Percentiles rank a stretch among this genome's conserved stretches.
Conservation (phyloP, 2,329 filamentous ascomycete species). For the Fusarium sulawesiense region DNA sequence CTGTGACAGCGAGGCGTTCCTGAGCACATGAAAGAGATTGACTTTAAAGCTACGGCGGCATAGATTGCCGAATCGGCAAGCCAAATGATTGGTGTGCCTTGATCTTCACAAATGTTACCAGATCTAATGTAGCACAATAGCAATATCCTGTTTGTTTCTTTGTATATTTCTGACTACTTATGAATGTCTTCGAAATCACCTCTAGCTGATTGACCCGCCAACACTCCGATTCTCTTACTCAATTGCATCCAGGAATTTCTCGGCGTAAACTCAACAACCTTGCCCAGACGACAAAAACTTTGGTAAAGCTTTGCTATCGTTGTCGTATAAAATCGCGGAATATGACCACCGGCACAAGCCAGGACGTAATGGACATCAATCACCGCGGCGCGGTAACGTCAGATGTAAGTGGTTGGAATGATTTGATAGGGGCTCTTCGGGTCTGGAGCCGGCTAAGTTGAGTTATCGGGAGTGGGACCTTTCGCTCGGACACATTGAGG, state of each 20-base stretch:
- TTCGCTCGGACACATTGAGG: constrained; percentile 13
- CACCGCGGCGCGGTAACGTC: constrained; percentile 30
- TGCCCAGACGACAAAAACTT: constrained; percentile 11
- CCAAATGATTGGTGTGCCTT: constrained; percentile 10
- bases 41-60: constrained; percentile 2
- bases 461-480: constrained; percentile 19
- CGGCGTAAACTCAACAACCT: constrained; percentile 13
- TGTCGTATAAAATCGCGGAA: constrained; percentile 38
- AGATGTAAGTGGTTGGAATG: constrained; percentile 12
- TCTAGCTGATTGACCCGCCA: background rate
- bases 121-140: too few relatives aligned
- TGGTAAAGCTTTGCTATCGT: constrained; percentile 18
- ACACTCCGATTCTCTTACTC: constrained; percentile 11
- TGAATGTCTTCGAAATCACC: background rate
- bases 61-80: constrained; percentile 13
- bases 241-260: constrained; percentile 28
- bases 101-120: background rate
- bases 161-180: background rate
- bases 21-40: background rate
- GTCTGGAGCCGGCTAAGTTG: constrained; percentile 40
- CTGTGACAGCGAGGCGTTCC: background rate
- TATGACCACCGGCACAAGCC: constrained; percentile 23
- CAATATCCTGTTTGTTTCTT: background rate
- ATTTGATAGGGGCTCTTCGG: constrained; percentile 33
- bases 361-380: constrained; percentile 45